phyloP scores from a whole-genome alignment of 495 filamentous ascomycete genomes.

The Penicillium dipodomyicola region DNA sequence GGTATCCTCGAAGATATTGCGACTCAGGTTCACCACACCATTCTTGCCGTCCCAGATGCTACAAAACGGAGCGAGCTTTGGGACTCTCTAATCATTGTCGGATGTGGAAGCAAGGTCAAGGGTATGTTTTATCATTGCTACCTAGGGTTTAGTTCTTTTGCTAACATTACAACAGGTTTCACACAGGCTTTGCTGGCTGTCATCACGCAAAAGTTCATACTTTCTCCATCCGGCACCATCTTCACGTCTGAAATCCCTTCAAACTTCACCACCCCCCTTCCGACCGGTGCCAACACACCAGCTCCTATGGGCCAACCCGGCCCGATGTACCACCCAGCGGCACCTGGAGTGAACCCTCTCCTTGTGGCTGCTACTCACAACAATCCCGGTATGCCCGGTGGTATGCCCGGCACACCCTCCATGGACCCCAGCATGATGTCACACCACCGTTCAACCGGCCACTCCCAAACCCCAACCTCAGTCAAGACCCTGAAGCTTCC shows the following conservation, averaged over 20 bases:
- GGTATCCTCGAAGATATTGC: slow-evolving; percentile 76
- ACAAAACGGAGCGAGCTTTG: slow-evolving; percentile 80
- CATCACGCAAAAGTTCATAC: slow-evolving; percentile 76
- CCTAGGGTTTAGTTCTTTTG: neutral
- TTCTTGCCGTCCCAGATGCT: slow-evolving; percentile 74
- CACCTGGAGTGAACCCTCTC: slow-evolving; percentile 79
- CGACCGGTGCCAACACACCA: slow-evolving; percentile 91
- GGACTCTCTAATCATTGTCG: slow-evolving; percentile 85
- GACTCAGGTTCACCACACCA: slow-evolving; percentile 74
- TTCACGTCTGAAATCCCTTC: slow-evolving; percentile 95
- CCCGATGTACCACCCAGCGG: slow-evolving; percentile 43
- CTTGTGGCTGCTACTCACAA: slow-evolving; percentile 86
- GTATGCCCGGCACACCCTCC: slow-evolving; percentile 37
- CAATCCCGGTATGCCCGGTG: slow-evolving; percentile 43
- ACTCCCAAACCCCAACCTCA: slow-evolving; percentile 84
- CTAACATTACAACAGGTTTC: slow-evolving; percentile 52
- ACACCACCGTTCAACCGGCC: slow-evolving; percentile 63
- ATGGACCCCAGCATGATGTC: slow-evolving; percentile 34
- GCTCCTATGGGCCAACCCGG: slow-evolving; percentile 57
- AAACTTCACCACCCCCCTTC: slow-evolving; percentile 86
- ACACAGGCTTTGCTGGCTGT: slow-evolving; percentile 81
- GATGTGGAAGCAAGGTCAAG: slow-evolving; percentile 80
- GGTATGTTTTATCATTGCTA: slow-evolving; percentile 44
- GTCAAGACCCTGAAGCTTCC: slow-evolving; percentile 78
- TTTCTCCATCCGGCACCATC: slow-evolving; percentile 90